phyloP scores from a whole-genome alignment of 441 rosid genomes.

The Eutrema salsugineum region DNA sequence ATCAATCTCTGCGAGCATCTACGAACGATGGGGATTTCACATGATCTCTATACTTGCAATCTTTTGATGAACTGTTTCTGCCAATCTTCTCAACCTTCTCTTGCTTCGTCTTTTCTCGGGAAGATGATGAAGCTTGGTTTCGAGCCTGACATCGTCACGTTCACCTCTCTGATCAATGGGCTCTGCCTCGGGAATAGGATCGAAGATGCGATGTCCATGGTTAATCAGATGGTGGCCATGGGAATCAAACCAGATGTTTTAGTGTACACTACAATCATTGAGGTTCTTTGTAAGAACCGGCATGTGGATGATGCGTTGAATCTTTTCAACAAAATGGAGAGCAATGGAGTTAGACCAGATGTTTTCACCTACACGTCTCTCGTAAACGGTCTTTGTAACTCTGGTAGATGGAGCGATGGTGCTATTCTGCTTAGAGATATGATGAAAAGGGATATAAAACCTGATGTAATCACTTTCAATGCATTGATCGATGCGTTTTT shows the following conservation, averaged over 20 bases:
- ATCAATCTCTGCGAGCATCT: conserved; percentile 9
- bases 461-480: conserved; percentile 26
- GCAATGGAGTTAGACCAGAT: not conserved
- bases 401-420: conserved; percentile 15
- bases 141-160: conserved; percentile 17
- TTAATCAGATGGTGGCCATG: conserved; percentile 1
- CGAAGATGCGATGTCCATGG: not conserved
- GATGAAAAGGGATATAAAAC: conserved; percentile 10
- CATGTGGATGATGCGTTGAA: conserved; percentile 8
- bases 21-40: not conserved
- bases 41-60: conserved; percentile 17
- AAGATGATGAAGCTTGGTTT: conserved; percentile 31
- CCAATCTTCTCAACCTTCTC: conserved; percentile 5
- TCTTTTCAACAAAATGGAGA: conserved; percentile 18
- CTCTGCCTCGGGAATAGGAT: not conserved
- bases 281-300: conserved; percentile 10
- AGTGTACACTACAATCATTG: conserved; percentile 17
- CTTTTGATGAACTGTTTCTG: conserved; percentile 15
- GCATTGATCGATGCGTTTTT: conserved; percentile 25
- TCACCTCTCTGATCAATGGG: conserved; percentile 12
- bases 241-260: conserved; percentile 12
- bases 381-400: conserved; percentile 12
- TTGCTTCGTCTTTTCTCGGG: conserved; percentile 10
- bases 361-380: conserved; percentile 17
- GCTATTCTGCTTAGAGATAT: not conserved